Percentiles rank a stretch among this genome's conserved stretches.
Conservation (phyloP, 169 alveolate species). For the Fabrea salina region DNA sequence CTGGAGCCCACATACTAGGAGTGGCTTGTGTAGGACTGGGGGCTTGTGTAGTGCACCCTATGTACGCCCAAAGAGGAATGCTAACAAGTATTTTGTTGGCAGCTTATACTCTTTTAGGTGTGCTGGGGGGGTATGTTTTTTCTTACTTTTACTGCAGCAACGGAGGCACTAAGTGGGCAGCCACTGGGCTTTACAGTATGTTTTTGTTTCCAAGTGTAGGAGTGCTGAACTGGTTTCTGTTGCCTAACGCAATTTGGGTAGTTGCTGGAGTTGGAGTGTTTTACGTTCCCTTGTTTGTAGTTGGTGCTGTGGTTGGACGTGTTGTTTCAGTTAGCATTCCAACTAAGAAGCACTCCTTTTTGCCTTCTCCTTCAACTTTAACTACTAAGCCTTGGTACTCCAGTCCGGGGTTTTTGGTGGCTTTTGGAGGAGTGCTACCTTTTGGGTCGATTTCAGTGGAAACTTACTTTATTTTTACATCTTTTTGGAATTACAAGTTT, state of each 20-base stretch:
- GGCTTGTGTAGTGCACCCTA: neutral
- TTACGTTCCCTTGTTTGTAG: constrained; percentile 24
- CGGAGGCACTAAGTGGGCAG: neutral
- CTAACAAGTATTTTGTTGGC: neutral
- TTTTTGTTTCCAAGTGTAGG: neutral
- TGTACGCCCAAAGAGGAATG: constrained; percentile 14
- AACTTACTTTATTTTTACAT: constrained; percentile 39
- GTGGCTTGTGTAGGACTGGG: neutral
- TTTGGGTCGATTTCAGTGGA: constrained; percentile 39
- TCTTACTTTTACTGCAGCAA: neutral
- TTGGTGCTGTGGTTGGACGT: constrained; percentile 2
- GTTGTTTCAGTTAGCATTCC: neutral
- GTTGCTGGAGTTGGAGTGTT: neutral
- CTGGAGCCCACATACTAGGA: constrained; percentile 22
- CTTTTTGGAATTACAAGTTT: constrained; percentile 46
- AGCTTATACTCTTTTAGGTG: constrained; percentile 17
- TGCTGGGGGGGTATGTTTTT: constrained; percentile 4
- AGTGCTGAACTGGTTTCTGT: neutral
- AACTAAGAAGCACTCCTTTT: neutral
- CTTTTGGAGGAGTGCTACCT: constrained; percentile 34
- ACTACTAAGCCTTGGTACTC: neutral
- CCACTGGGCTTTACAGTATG: neutral
- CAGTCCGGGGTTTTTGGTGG: neutral
- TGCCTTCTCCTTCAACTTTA: neutral
- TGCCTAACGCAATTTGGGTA: neutral